phyloP scores from a whole-genome alignment of 495 filamentous ascomycete genomes.

The Aspergillus hancockii region DNA sequence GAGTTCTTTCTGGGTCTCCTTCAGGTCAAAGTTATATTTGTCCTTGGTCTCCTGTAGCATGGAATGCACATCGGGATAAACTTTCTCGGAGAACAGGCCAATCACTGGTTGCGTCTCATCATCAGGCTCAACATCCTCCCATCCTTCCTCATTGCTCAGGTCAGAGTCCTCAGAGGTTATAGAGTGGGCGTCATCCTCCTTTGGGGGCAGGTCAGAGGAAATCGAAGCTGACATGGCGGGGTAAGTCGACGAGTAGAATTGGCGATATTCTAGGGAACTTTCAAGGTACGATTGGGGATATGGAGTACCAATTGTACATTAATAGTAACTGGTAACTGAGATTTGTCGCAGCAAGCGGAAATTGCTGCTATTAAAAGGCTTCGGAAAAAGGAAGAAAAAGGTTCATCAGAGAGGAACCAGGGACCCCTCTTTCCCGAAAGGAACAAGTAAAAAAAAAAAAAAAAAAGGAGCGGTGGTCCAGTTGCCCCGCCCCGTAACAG shows the following conservation, averaged over 20 bases:
- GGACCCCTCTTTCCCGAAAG: background rate
- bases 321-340: too few relatives aligned
- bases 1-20: slow-evolving; percentile 61
- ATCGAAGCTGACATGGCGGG: slow-evolving; percentile 34
- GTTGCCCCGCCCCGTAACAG: slow-evolving; percentile 40
- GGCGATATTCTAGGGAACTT: background rate
- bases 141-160: slow-evolving; percentile 64
- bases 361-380: background rate
- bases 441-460: slow-evolving; percentile 14
- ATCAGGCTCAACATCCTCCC: slow-evolving; percentile 78
- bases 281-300: slow-evolving; percentile 3
- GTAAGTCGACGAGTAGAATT: slow-evolving; percentile 6
- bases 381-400: background rate
- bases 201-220: slow-evolving; percentile 22
- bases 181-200: slow-evolving; percentile 35
- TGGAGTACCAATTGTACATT: background rate
- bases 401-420: background rate
- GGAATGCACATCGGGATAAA: slow-evolving; percentile 61
- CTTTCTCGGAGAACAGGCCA: slow-evolving; percentile 68
- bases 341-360: background rate
- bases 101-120: slow-evolving; percentile 64
- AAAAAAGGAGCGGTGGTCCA: slow-evolving; percentile 21
- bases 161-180: slow-evolving; percentile 48
- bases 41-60: slow-evolving; percentile 76
- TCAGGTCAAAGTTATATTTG: slow-evolving; percentile 73